phyloP scores from a whole-genome alignment of 768 basidiomycete genomes.

The Pholiota conissans region DNA sequence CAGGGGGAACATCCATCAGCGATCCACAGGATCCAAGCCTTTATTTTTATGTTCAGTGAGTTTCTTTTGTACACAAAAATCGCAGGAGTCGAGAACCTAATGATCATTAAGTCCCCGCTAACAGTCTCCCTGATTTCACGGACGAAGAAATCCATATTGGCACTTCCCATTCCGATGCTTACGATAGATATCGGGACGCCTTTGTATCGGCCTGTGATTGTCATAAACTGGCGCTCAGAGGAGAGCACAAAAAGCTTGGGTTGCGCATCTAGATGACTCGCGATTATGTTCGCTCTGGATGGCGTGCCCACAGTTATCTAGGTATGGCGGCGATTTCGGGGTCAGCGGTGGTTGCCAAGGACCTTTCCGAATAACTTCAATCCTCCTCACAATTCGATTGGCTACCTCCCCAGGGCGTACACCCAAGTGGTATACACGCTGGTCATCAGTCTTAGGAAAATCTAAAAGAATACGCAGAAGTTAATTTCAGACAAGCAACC shows the following conservation, averaged over 20 bases:
- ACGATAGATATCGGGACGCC: constrained; percentile 68
- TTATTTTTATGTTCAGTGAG: constrained; percentile 6
- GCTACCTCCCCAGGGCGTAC: constrained; percentile 76
- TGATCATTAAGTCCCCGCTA: constrained; percentile 54
- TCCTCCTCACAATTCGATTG: constrained; percentile 64
- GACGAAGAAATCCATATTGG: constrained; percentile 86
- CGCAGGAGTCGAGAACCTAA: constrained; percentile 36
- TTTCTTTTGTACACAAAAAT: background rate
- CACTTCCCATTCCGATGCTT: constrained; percentile 81
- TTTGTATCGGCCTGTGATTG: constrained; percentile 66
- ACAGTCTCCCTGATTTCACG: constrained; percentile 78
- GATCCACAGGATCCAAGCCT: constrained; percentile 85
- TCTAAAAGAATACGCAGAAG: constrained; percentile 39
- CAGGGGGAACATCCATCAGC: constrained; percentile 68
- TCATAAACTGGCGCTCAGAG: constrained; percentile 77
- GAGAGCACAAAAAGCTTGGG: constrained; percentile 61
- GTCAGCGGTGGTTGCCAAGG: background rate
- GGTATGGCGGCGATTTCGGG: background rate
- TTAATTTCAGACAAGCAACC: background rate
- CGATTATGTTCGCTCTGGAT: constrained; percentile 62
- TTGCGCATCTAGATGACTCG: constrained; percentile 56
- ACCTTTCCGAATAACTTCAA: background rate
- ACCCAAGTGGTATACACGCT: constrained; percentile 79
- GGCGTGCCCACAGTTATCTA: constrained; percentile 78
- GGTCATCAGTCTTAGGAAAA: constrained; percentile 73